These are phyloP conservation scores for Solanum boliviense DNA, from an alignment of 257 asterid species.

Conservation along the genomic window DNA sequence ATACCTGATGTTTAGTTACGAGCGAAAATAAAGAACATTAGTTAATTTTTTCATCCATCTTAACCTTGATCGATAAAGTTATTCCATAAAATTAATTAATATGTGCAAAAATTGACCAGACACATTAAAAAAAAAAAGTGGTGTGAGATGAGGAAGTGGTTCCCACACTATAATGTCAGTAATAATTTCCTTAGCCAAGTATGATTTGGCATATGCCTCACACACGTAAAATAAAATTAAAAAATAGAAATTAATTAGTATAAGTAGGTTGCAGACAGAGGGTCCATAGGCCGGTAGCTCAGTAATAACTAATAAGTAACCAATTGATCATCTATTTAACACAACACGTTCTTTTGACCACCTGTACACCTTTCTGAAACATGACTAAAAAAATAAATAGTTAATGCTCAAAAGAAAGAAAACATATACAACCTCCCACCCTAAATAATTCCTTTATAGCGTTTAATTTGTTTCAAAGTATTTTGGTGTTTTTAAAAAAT, in stretches of 20 bases:
- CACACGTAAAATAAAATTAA: neutral
- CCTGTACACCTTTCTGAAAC: neutral
- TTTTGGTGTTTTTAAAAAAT: neutral
- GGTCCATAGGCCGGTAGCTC: neutral
- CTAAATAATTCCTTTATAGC: neutral
- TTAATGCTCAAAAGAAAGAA: neutral
- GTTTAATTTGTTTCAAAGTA: neutral
- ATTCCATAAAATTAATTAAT: too few relatives aligned
- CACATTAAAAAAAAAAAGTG: neutral
- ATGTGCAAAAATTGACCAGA: too few relatives aligned
- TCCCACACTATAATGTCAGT: neutral
- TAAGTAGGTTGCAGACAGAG: neutral
- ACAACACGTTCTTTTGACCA: neutral
- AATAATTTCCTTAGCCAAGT: neutral
- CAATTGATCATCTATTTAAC: neutral
- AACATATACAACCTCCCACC: neutral
- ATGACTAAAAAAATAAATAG: neutral
- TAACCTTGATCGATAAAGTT: too few relatives aligned
- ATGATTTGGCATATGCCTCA: neutral
- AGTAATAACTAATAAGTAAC: neutral
- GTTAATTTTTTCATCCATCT: too few relatives aligned
- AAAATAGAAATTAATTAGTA: neutral
- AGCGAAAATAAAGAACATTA: too few relatives aligned
- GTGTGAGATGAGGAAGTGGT: neutral
- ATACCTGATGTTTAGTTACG: too few relatives aligned